Evolutionary conservation across 2,329 filamentous ascomycete genomes (phyloP).

Genomic region (Chaetoscypha palmicola): DNA sequence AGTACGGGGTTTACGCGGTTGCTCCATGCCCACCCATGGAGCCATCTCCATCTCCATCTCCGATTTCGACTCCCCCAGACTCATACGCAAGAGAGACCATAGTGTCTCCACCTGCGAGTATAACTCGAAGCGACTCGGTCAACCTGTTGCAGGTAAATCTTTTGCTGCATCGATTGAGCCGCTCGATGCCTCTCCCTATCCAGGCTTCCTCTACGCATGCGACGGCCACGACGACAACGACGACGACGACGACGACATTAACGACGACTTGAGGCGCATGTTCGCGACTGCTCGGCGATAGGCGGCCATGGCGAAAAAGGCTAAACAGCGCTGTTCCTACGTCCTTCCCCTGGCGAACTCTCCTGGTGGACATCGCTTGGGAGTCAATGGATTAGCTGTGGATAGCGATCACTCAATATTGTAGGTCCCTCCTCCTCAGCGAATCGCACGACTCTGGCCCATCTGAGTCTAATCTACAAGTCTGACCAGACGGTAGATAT

Average conservation of each 20-base stretch:
- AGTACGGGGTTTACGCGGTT: too few relatives aligned
- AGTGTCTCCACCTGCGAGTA: too few relatives aligned
- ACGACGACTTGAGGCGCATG: conserved; percentile 4
- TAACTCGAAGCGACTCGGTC: too few relatives aligned
- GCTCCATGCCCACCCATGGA: background rate
- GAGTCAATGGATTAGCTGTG: conserved; percentile 89
- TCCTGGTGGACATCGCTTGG: conserved; percentile 80
- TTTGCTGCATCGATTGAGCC: too few relatives aligned
- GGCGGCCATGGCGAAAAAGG: conserved; percentile 45
- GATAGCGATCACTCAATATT: conserved; percentile 77
- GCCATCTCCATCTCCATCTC: too few relatives aligned
- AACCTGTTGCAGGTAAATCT: too few relatives aligned
- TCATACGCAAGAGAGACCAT: background rate
- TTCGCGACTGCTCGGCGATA: conserved; percentile 4
- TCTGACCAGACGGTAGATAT: conserved; percentile 56
- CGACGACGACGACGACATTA: too few relatives aligned
- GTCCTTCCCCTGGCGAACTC: conserved; percentile 68
- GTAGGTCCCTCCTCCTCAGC: conserved; percentile 39
- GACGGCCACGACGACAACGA: too few relatives aligned
- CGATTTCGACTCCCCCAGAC: background rate
- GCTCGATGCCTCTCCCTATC: too few relatives aligned
- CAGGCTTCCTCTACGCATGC: too few relatives aligned
- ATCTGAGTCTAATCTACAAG: background rate
- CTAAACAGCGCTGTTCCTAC: conserved; percentile 64
- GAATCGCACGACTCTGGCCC: background rate